phyloP scores from a whole-genome alignment of 192 early-diverging fungal species.

The Entomortierella beljakovae region DNA sequence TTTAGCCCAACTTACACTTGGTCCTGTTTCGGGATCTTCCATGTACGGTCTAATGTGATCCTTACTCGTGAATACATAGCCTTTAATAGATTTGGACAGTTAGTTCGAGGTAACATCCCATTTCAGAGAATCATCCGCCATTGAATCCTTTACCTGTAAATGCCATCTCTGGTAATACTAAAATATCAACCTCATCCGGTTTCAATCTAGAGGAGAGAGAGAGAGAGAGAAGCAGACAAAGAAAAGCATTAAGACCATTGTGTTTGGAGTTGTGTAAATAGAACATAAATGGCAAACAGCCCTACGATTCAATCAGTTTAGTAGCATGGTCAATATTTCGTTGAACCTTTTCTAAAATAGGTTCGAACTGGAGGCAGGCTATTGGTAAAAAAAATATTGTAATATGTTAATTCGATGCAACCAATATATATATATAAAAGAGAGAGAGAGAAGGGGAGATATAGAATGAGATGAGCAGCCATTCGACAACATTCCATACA shows the following conservation, averaged over 20 bases:
- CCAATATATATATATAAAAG: too few species aligned
- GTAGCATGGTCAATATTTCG: conserved; percentile 42
- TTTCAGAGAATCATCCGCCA: too few species aligned
- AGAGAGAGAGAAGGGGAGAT: too few species aligned
- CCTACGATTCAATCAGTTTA: conserved; percentile 33
- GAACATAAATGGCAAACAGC: neutral
- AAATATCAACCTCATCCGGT: conserved; percentile 69
- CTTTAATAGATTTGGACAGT: too few species aligned
- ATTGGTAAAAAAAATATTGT: neutral
- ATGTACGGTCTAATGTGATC: conserved; percentile 70
- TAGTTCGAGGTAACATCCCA: too few species aligned
- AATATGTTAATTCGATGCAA: too few species aligned
- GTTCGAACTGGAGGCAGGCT: conserved; percentile 41
- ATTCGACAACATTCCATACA: neutral
- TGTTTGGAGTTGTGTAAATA: neutral
- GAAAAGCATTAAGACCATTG: neutral
- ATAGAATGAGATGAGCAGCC: too few species aligned
- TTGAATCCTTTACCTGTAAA: conserved; percentile 69
- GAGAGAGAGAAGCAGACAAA: neutral
- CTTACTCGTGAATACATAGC: conserved; percentile 71
- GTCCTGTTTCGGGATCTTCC: conserved; percentile 66
- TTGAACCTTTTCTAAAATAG: conserved; percentile 26
- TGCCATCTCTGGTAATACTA: conserved; percentile 83
- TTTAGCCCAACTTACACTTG: conserved; percentile 72
- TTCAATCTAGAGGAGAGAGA: conserved; percentile 46